Base-by-base conservation (phyloP, 1,284 basidiomycete genomes). In the Amylostereum areolatum region DNA sequence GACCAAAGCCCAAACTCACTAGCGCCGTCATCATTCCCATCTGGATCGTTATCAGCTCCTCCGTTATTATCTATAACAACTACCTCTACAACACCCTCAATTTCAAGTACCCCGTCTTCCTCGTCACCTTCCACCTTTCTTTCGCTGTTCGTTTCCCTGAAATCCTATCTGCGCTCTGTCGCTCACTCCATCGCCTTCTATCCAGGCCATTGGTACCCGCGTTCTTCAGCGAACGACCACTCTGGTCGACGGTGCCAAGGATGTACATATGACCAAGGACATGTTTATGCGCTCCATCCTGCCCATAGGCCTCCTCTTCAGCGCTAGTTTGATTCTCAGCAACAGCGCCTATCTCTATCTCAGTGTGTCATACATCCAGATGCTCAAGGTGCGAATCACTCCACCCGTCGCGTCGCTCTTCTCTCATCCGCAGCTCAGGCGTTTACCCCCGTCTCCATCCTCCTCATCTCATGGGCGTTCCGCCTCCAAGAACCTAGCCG, bases 41-140 rank as follows among this genome's bases (percentile, higher is more conserved):
- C 51, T 94, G 92, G 95, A 98, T 98, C 65, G 72, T 83, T 11
- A 86, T 97, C 60, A 90, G 85, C 54, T 92, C 92, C 37, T 70
- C 82, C 8, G 95, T 98, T 63, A 98, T 98, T 71, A 85, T 97
- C 50, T 97, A 97, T 82, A 98, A 98, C 80, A 95, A 94, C 69
- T 89, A 89, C 64, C 72, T 97, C 64, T 94, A 93, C 72, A 85
- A 87, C 65, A 80, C 77, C 47, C 80, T 92, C 60, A 68, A 84
- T 55, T 96, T 96, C 75, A 80, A 80, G 58, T 96, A 73, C 71
- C 92, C 92, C 37, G 87, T 93, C 57, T 93, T 93, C 69, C 78
- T 90, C 48, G 91, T 92, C 50, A 94, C 92, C 50, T 93, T 79
- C 79, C 91, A 92, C 67, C 74, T 93, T 36, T 73, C 79, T 33